Base-by-base conservation (phyloP, 106 monocot species). In the Ottelia alismoides region DNA sequence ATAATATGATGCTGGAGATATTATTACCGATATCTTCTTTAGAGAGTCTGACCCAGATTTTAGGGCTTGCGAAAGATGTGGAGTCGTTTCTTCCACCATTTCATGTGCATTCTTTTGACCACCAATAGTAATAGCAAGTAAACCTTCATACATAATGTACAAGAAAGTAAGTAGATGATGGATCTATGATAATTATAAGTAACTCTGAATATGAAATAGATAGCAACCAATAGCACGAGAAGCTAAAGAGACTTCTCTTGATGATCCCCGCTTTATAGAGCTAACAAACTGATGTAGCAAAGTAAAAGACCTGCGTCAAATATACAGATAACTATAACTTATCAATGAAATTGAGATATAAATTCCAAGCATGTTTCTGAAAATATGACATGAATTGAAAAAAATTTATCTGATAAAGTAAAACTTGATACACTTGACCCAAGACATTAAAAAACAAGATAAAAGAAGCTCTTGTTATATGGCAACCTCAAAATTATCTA, bases 241-340 rank as follows among this genome's bases (percentile, higher is more conserved):
- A 72, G 98, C 89, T 59, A 90, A 56, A 52, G 63, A 74, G 40
- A 65, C 70, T 74, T 98, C 98, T 54, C 75, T 82, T 22, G 81
- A 49, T 27, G 98, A 98, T 47, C 98, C 98, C 9, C 68, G 71
- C 51, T 82, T 98, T 11, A 98, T 43, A 14, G 85, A 98, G 57
- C 55, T 77, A 27, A 80, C 66, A 30, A 71, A 98, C 56, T 82
- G 85, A 61, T 78, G 68, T 26, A 87, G 53, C 30, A 93, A 56
- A 31, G 92, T 93, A 27, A 79, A 55, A 45, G 52, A 81, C 52
- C 92, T 92, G 65, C 32, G 61, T 28, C 27, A 70, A 63, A 52
- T 7, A 43, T 43, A 43, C 40, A 43, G 30, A 30, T 85, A 81
- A 88, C 96, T 85, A 14, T 84, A 76, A 27, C 78, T 74, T 57